These are phyloP conservation scores for Macrolepiota albuminosa DNA, from an alignment of 768 basidiomycete species.

Conservation along the genomic window DNA sequence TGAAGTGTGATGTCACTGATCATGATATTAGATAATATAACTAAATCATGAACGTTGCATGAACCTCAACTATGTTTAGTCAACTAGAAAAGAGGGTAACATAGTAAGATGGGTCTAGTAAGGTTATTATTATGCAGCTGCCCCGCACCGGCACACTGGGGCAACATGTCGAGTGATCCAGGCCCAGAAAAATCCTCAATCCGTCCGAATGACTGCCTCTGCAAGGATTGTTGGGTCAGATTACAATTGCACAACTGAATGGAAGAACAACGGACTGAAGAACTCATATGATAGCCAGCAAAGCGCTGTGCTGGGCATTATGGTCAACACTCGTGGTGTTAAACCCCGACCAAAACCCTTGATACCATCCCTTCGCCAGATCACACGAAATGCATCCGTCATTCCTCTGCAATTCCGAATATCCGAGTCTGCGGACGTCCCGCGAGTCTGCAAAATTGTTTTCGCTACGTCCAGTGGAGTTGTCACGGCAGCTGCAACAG, in stretches of 20 bases:
- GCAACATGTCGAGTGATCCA: conserved; percentile 2
- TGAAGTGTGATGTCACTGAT: conserved; percentile 14
- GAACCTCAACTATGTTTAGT: conserved; percentile 2
- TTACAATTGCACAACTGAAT: conserved; percentile 7
- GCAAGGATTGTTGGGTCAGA: conserved; percentile 15
- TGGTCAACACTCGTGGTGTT: conserved; percentile 87
- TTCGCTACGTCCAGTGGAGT: conserved; percentile 98
- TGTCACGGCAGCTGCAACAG: conserved; percentile 90
- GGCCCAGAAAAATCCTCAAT: conserved; percentile 20
- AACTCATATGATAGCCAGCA: conserved; percentile 99
- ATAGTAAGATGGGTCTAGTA: conserved; percentile 10
- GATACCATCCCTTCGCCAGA: conserved; percentile 80
- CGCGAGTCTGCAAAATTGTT: conserved; percentile 93
- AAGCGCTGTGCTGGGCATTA: conserved; percentile 94
- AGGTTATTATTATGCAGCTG: conserved; percentile 7
- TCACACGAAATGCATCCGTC: conserved; percentile 82
- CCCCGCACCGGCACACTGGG: conserved; percentile 6
- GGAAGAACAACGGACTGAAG: conserved; percentile 70
- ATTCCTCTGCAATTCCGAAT: conserved; percentile 84
- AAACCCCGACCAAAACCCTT: conserved; percentile 86
- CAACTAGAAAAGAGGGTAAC: conserved; percentile 4
- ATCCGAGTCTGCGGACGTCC: conserved; percentile 78
- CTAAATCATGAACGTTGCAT: conserved; percentile 5
- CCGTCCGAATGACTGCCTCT: conserved; percentile 65
- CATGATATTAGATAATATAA: conserved; percentile 13